These are phyloP conservation scores for Pseudopithomyces maydicus DNA, from an alignment of 2,329 filamentous ascomycete genomes.

Conservation along the genomic window DNA sequence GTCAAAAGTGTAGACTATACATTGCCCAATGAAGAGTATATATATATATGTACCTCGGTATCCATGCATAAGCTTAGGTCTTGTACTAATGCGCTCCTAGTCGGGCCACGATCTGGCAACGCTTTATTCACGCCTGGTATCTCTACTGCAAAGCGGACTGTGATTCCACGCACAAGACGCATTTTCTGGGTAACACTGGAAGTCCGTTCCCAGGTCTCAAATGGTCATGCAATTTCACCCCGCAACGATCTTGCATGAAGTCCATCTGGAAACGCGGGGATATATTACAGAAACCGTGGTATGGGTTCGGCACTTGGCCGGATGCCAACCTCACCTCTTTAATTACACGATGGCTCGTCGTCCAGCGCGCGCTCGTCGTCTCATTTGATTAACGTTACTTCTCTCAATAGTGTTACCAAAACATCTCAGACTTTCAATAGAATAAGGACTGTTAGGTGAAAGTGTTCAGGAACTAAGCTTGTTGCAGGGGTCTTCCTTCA, in stretches of 20 bases:
- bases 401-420: not conserved
- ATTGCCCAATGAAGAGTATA: no score
- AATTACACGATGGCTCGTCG: not conserved
- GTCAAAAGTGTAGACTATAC: no score
- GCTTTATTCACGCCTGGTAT: no score
- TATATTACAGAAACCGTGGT: conserved; percentile 7
- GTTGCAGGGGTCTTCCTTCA: not conserved
- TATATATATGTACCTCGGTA: no score
- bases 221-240: conserved; percentile 21
- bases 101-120: no score
- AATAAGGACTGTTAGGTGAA: not conserved
- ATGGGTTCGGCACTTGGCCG: conserved; percentile 10
- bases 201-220: conserved; percentile 13
- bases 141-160: no score
- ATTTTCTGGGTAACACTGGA: not conserved
- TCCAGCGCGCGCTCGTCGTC: not conserved
- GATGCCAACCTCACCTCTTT: not conserved
- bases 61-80: no score
- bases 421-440: not conserved
- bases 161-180: not conserved
- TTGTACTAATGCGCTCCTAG: no score
- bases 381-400: not conserved
- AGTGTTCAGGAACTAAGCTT: not conserved
- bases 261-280: conserved; percentile 12
- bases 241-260: conserved; percentile 23